phyloP scores from a whole-genome alignment of 495 filamentous ascomycete species.

The Aspergillus taichungensis region DNA sequence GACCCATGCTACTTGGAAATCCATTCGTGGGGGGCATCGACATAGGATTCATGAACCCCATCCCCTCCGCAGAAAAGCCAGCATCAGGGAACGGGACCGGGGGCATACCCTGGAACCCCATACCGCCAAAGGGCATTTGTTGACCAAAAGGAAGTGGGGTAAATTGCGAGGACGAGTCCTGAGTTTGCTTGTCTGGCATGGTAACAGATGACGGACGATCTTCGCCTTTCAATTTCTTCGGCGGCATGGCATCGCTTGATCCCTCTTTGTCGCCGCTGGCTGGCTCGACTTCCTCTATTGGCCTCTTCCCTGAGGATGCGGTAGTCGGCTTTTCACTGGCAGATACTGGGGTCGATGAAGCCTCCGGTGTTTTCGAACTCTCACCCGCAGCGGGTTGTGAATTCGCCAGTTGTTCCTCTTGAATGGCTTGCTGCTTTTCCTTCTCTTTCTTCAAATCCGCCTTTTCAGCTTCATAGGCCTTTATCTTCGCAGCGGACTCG shows the following conservation, averaged over 20 bases:
- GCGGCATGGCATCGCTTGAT: constrained; percentile 10
- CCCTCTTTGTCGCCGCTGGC: constrained; percentile 18
- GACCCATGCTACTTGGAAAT: constrained; percentile 36
- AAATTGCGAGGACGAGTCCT: constrained; percentile 12
- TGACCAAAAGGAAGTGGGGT: constrained; percentile 21
- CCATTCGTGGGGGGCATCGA: constrained; percentile 32
- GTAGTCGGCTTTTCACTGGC: constrained; percentile 27
- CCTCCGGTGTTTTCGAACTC: constrained; percentile 7
- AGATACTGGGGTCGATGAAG: constrained; percentile 22
- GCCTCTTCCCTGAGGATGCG: constrained; percentile 58
- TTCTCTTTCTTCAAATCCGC: constrained; percentile 51
- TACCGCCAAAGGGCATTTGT: constrained; percentile 24
- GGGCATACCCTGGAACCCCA: constrained; percentile 30
- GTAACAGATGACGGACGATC: constrained; percentile 10
- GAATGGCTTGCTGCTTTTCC: constrained; percentile 41
- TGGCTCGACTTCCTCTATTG: constrained; percentile 59
- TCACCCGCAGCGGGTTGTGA: constrained; percentile 18
- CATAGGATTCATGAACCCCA: constrained; percentile 50
- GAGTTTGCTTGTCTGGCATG: constrained; percentile 1
- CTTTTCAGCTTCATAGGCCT: constrained; percentile 68
- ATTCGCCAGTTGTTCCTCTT: constrained; percentile 19
- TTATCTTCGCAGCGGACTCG: constrained; percentile 66
- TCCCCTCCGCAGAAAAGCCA: constrained; percentile 30
- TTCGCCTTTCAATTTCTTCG: constrained; percentile 29
- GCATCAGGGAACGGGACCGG: constrained; percentile 35